Conservation (phyloP, 345 rosid species). For the Crucihimalaya himalaica region DNA sequence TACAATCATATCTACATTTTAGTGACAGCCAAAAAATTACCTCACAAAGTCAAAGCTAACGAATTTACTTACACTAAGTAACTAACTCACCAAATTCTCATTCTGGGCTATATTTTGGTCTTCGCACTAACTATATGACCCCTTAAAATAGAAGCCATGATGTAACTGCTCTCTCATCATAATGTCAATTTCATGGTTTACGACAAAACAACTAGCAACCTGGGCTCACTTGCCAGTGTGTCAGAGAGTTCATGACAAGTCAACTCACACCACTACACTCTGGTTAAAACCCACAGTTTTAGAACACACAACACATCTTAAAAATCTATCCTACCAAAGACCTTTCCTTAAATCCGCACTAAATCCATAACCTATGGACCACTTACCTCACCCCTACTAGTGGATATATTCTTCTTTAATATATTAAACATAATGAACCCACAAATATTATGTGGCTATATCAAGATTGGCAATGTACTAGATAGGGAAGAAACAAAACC, state of each 20-base stretch:
- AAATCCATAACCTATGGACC: slow-evolving; percentile 39
- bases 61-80: neutral
- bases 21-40: slow-evolving; percentile 17
- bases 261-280: slow-evolving; percentile 37
- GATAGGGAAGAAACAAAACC: neutral
- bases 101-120: slow-evolving; percentile 8
- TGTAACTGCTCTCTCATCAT: slow-evolving; percentile 32
- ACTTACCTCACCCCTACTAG: slow-evolving; percentile 20
- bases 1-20: slow-evolving; percentile 4
- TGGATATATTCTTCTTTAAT: slow-evolving; percentile 20
- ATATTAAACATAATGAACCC: slow-evolving; percentile 9
- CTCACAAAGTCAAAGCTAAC: slow-evolving; percentile 20
- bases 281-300: slow-evolving; percentile 33
- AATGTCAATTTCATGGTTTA: slow-evolving; percentile 28
- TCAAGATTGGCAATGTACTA: slow-evolving; percentile 25
- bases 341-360: slow-evolving; percentile 43
- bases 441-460: slow-evolving; percentile 34
- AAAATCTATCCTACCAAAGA: slow-evolving; percentile 37
- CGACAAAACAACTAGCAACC: slow-evolving; percentile 36
- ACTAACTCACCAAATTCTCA: neutral
- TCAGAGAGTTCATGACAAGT: slow-evolving; percentile 42
- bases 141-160: slow-evolving; percentile 33
- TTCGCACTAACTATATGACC: slow-evolving; percentile 27
- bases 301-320: slow-evolving; percentile 23
- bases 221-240: slow-evolving; percentile 45